Conservation (phyloP, 1,284 basidiomycete genomes). For the Hortiboletus rubellus region DNA sequence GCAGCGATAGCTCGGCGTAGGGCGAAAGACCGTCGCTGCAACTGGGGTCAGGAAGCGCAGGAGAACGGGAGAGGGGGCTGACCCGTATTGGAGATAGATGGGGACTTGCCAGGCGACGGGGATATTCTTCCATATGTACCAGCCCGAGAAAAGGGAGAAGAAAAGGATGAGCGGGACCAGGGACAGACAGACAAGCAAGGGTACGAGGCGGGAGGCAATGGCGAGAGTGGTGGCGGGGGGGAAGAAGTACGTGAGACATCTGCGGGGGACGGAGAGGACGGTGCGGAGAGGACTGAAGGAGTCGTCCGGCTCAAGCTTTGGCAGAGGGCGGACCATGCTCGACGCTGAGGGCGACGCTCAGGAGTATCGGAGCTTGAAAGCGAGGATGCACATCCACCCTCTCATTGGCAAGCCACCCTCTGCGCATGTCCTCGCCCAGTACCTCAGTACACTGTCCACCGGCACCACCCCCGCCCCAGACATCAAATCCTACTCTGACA, state of each 20-base stretch:
- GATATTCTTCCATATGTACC: conserved; percentile 67
- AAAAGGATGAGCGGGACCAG: conserved; percentile 60
- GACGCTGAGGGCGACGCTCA: conserved; percentile 1
- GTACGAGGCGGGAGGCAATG: conserved; percentile 57
- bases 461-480: conserved; percentile 45
- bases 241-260: conserved; percentile 29
- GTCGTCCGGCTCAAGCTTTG: conserved; percentile 25
- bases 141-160: conserved; percentile 64
- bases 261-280: conserved; percentile 1
- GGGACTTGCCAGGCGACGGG: conserved; percentile 67
- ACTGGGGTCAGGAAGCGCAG: conserved; percentile 5
- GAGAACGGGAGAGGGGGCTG: conserved; percentile 25
- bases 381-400: conserved; percentile 30
- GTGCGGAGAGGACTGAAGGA: neutral
- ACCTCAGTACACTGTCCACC: conserved; percentile 43
- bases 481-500: conserved; percentile 77
- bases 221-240: conserved; percentile 47
- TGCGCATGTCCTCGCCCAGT: conserved; percentile 45
- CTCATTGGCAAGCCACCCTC: conserved; percentile 48
- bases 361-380: conserved; percentile 28
- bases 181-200: conserved; percentile 57
- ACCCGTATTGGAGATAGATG: conserved; percentile 77
- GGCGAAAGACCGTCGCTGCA: conserved; percentile 61
- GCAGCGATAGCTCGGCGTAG: conserved; percentile 55
- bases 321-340: conserved; percentile 29